Base-by-base conservation (phyloP, 106 monocot genomes). In the Iris macrosiphon region DNA sequence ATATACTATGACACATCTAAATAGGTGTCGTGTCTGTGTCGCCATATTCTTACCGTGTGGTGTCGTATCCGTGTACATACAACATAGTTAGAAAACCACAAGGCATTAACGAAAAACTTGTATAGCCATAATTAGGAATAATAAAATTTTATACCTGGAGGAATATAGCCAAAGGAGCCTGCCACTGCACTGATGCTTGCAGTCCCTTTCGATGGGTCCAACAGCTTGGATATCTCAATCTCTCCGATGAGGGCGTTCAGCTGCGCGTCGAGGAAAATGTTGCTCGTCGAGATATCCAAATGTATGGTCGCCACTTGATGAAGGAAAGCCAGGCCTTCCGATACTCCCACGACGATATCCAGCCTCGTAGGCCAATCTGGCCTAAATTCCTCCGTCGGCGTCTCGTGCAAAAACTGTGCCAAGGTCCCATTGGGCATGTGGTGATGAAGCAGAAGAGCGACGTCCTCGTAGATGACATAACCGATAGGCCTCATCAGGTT, bases 181-280 rank as follows among this genome's bases (percentile, higher is more conserved):
- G 91, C 91, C 6, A 91, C 91, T 0, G 85, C 91, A 67, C 85
- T 91, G 42, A 86, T 85, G 51, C 91, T 91, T 12, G 91, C 85
- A 31, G 91, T 91, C 51, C 91, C 91, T 70, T 91, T 91, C n/a
- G 75, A 86, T 8, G 91, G 91, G 12, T 91, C 91, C 70, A 91
- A 73, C 22, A 91, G 74, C 62, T 82, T 85, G 6, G 91, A 85
- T 10, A 91, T 82, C 68, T 91, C 91, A 31, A 91, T 79, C 72
- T 91, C 91, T 18, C 78, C 91, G 17, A 91, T 60, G 45, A 91
- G 47, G 15, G 81, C 72, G 64, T 79, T 91, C 58, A 63, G 82
- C 55, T 82, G 45, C 3, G 75, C 72, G 42, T 91, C 85, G 12
- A 91, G 66, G 51, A 72, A 86, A 30, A 86, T 42, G 42, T 91